Evolutionary conservation across 1,139 yeast species (phyloP).

Genomic region (Hansenula sp.): DNA sequence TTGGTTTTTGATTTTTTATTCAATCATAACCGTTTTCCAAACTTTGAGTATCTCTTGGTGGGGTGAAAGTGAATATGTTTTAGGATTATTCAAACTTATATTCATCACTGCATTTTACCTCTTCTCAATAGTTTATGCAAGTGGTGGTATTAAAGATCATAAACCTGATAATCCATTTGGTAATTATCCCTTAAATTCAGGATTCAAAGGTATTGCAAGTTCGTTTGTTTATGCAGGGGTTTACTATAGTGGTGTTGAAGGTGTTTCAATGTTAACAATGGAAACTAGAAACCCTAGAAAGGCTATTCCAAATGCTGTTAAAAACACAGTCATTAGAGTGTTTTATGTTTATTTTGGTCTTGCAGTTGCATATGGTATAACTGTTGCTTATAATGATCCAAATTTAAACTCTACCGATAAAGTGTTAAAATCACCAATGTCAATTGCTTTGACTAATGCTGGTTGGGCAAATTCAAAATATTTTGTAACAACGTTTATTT

Average conservation of each 20-base stretch:
- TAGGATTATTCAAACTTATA: constrained; percentile 48
- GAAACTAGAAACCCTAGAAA: constrained; percentile 52
- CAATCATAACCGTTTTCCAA: constrained; percentile 50
- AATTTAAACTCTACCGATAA: constrained; percentile 26
- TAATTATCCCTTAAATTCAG: constrained; percentile 46
- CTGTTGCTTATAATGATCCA: constrained; percentile 34
- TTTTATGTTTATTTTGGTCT: constrained; percentile 52
- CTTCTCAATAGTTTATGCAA: constrained; percentile 53
- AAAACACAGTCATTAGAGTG: constrained; percentile 54
- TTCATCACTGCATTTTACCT: constrained; percentile 53
- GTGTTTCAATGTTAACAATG: constrained; percentile 53
- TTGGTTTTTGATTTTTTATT: constrained; percentile 54
- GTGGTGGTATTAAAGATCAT: constrained; percentile 61
- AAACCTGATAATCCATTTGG: constrained; percentile 49
- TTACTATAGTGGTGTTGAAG: constrained; percentile 56
- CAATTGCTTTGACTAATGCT: constrained; percentile 55
- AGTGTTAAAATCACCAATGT: constrained; percentile 66
- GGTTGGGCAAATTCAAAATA: constrained; percentile 36
- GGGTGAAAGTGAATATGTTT: constrained; percentile 59
- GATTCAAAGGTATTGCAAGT: constrained; percentile 64
- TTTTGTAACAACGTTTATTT: constrained; percentile 37
- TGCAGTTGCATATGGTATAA: constrained; percentile 37
- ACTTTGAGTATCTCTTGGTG: constrained; percentile 51
- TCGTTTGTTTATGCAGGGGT: constrained; percentile 70
- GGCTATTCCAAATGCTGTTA: constrained; percentile 56